phyloP scores from a whole-genome alignment of 176 grass and related monocot species.

The Miscanthus lutarioriparius region DNA sequence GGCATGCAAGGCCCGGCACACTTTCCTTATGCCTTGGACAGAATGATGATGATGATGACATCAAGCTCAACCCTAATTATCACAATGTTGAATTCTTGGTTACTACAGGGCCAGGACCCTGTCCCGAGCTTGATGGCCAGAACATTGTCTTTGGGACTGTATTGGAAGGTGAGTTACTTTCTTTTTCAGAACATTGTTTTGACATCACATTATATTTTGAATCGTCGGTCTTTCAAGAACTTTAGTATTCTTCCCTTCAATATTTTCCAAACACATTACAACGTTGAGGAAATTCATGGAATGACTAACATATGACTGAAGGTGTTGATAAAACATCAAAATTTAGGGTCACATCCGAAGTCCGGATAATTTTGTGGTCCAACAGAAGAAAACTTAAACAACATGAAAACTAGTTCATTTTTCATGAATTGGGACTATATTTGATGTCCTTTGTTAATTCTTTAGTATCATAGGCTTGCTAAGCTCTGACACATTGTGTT shows the following conservation, averaged over 20 bases:
- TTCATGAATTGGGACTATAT: not conserved
- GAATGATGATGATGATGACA: conserved; percentile 75
- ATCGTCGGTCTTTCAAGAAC: conserved; percentile 2
- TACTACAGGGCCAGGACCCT: conserved; percentile 85
- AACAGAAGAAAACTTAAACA: not conserved
- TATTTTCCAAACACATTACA: conserved; percentile 10
- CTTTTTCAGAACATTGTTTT: not conserved
- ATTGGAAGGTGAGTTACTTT: conserved; percentile 73
- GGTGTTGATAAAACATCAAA: conserved; percentile 12
- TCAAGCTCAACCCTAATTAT: conserved; percentile 83
- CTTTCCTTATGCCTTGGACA: conserved; percentile 85
- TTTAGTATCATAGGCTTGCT: not conserved
- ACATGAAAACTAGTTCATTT: not conserved
- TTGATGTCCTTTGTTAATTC: not conserved
- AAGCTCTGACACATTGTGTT: not conserved
- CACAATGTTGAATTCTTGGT: conserved; percentile 97
- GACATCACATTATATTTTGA: not conserved
- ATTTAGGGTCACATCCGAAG: not conserved
- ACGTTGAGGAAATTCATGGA: not conserved
- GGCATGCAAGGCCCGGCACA: conserved; percentile 74
- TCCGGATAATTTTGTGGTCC: not conserved
- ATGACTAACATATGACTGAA: not conserved
- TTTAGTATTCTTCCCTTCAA: not conserved
- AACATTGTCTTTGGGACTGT: conserved; percentile 98
- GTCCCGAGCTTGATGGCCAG: conserved; percentile 83